Percentiles rank a stretch among this genome's conserved stretches.
phyloP scores from a whole-genome alignment of 2,329 filamentous ascomycete genomes.

The Phyllosticta capitalensis region DNA sequence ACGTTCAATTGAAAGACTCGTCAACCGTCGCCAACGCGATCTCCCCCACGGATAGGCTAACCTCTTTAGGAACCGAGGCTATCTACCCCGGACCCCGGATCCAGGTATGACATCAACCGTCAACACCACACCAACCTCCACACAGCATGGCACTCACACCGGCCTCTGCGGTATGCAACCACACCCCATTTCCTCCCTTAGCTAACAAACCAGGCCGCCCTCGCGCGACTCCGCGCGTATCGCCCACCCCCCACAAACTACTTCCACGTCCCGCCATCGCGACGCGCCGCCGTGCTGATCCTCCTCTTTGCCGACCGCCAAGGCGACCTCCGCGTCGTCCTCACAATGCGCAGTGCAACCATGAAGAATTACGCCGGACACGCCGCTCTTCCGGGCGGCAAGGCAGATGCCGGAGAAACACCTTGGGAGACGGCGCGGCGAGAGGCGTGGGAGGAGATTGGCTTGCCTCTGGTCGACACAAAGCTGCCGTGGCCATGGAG shows the following conservation, averaged over 20 bases:
- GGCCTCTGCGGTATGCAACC: constrained; percentile 6
- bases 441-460: constrained; percentile 90
- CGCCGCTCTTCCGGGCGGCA: constrained; percentile 76
- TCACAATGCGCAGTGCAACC: constrained; percentile 52
- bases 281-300: constrained; percentile 78
- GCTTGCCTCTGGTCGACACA: constrained; percentile 58
- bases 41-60: too few relatives aligned
- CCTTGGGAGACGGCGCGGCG: constrained; percentile 74
- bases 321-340: constrained; percentile 63
- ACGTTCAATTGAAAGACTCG: too few relatives aligned
- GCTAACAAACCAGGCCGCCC: constrained; percentile 25
- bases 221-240: constrained; percentile 48
- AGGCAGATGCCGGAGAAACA: constrained; percentile 45
- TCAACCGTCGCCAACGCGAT: too few relatives aligned
- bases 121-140: too few relatives aligned
- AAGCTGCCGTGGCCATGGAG: constrained; percentile 67
- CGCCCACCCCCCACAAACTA: constrained; percentile 49
- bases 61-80: too few relatives aligned
- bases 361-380: constrained; percentile 66
- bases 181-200: neutral
- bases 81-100: too few relatives aligned
- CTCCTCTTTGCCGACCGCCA: constrained; percentile 76
- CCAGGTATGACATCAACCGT: too few relatives aligned
- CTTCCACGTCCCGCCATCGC: constrained; percentile 45
- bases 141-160: constrained; percentile 6